phyloP scores from a whole-genome alignment of 2,329 filamentous ascomycete species.

The Botrytis fabae region DNA sequence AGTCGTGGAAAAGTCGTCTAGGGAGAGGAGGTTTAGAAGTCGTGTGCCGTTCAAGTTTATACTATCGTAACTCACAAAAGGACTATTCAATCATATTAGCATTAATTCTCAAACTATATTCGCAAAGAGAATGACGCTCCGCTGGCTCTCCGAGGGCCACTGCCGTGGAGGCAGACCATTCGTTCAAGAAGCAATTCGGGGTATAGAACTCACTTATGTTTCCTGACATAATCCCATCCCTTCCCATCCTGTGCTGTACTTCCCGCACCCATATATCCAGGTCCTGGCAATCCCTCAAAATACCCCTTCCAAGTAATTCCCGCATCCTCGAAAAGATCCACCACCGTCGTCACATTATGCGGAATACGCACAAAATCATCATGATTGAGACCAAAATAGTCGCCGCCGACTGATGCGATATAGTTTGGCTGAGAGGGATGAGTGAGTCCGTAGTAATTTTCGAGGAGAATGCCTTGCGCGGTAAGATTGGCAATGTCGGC shows the following conservation, averaged over 20 bases:
- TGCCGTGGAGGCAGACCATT: constrained; percentile 17
- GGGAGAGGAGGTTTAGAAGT: constrained; percentile 61
- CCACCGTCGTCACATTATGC: constrained; percentile 48
- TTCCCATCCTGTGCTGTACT: constrained; percentile 42
- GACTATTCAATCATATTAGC: constrained; percentile 29
- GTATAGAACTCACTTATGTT: constrained; percentile 37
- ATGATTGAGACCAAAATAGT: constrained; percentile 52
- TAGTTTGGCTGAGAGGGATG: constrained; percentile 52
- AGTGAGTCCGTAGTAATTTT: constrained; percentile 49
- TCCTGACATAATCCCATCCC: constrained; percentile 42
- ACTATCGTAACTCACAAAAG: constrained; percentile 54
- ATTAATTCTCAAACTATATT: not conserved
- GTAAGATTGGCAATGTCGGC: constrained; percentile 45
- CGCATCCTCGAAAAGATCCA: constrained; percentile 48
- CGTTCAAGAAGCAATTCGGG: not conserved
- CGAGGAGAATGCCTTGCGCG: constrained; percentile 48
- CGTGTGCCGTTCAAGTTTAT: constrained; percentile 52
- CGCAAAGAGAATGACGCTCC: not conserved
- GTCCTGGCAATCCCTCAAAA: constrained; percentile 49
- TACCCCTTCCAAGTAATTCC: constrained; percentile 48
- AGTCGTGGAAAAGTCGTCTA: constrained; percentile 61
- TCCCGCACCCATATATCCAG: constrained; percentile 49
- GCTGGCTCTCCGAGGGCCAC: constrained; percentile 14
- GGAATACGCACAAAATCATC: constrained; percentile 48
- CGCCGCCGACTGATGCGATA: constrained; percentile 48